Evolutionary conservation across 371 early-diverging fungal species (phyloP).

Genomic region (Funneliformis caledonium): DNA sequence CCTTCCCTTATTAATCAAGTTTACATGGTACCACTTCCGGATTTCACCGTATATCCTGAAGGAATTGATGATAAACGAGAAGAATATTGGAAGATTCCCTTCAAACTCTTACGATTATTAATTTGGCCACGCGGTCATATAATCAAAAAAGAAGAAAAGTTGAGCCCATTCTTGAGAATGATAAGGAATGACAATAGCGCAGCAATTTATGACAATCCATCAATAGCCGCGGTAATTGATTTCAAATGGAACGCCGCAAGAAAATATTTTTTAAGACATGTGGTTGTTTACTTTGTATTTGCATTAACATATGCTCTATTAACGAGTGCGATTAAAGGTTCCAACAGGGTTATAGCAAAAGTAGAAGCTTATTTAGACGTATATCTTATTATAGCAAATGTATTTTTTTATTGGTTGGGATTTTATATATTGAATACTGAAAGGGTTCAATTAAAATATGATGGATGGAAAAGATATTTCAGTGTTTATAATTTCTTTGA

Average conservation of each 20-base stretch:
- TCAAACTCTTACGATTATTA: neutral
- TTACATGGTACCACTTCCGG: neutral
- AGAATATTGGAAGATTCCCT: neutral
- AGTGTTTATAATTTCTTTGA: conserved; percentile 8
- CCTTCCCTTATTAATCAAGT: neutral
- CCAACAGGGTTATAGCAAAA: no score
- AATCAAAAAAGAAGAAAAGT: neutral
- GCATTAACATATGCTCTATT: neutral
- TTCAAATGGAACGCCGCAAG: neutral
- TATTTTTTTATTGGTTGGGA: neutral
- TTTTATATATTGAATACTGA: neutral
- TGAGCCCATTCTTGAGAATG: conserved; percentile 9
- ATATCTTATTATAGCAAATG: neutral
- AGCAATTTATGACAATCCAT: conserved; percentile 17
- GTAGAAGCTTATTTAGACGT: neutral
- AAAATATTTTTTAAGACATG: neutral
- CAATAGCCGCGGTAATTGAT: neutral
- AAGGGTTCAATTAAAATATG: neutral
- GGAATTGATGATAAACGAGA: neutral
- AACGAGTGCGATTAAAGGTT: neutral
- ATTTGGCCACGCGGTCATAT: conserved; percentile 1
- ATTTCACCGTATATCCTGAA: neutral
- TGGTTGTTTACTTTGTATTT: neutral
- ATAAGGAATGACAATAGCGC: neutral
- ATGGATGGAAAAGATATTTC: neutral